Percentiles rank a stretch among this genome's conserved stretches.
These are phyloP conservation scores for Salix udensis DNA, from an alignment of 345 rosid genomes.

Conservation along the genomic window DNA sequence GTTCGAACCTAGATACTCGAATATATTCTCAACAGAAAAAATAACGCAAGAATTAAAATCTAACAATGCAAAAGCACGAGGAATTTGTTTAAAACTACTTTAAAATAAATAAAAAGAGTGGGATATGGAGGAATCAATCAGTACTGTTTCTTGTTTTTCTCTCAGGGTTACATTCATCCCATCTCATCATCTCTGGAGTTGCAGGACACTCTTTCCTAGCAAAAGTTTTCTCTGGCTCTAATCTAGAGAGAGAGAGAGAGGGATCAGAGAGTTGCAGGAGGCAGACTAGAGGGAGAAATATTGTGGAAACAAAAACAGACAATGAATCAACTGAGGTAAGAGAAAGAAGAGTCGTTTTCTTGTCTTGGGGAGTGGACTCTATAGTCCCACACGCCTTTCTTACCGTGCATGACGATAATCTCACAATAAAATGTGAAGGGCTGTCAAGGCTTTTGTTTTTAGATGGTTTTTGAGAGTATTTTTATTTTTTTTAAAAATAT, in stretches of 20 bases:
- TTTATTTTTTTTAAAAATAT: no score
- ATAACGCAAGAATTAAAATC: no score
- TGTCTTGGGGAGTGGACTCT: slow-evolving; percentile 19
- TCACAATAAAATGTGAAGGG: no score
- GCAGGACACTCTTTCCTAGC: slow-evolving; percentile 33
- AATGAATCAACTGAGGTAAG: neutral
- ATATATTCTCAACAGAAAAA: no score
- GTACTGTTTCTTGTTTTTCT: neutral
- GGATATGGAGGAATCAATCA: no score
- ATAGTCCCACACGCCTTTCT: neutral
- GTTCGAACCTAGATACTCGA: no score
- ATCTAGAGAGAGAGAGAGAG: slow-evolving; percentile 7
- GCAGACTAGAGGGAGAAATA: neutral
- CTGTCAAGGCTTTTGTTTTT: no score
- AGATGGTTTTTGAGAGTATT: no score
- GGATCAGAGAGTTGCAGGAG: neutral
- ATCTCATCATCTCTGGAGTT: slow-evolving; percentile 38
- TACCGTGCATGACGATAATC: no score
- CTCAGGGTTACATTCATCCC: slow-evolving; percentile 1
- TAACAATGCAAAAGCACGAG: no score
- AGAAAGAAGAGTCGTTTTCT: neutral
- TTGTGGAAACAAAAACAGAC: neutral
- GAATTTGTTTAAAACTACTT: no score
- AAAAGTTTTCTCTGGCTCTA: neutral
- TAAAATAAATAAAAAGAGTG: no score